These are phyloP conservation scores for Tricholoma sp. DNA, from an alignment of 768 basidiomycete genomes.

Conservation along the genomic window DNA sequence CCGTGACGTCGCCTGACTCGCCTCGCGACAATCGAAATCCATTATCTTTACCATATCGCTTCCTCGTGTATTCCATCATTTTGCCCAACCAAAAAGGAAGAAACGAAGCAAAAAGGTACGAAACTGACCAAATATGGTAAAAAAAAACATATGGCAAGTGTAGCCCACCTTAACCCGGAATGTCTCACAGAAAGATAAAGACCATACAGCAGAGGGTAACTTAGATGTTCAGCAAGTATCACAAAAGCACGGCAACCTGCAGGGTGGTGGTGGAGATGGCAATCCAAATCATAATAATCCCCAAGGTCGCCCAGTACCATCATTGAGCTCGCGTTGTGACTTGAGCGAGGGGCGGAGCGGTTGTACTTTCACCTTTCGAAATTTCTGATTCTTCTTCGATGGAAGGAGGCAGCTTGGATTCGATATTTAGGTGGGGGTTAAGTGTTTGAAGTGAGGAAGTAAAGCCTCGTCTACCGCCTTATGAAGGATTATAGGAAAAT, in stretches of 20 bases:
- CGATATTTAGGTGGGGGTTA: not conserved
- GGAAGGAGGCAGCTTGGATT: not conserved
- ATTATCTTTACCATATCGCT: not conserved
- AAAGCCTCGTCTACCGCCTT: constrained; percentile 9
- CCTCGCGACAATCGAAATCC: not conserved
- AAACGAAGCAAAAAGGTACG: not conserved
- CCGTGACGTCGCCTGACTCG: not conserved
- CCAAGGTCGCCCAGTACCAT: constrained; percentile 5
- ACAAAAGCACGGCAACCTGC: constrained; percentile 2
- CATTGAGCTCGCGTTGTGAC: not conserved
- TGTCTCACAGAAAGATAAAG: not conserved
- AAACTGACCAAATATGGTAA: not conserved
- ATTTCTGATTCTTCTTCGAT: not conserved
- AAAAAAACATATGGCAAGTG: not conserved
- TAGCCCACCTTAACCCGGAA: not conserved
- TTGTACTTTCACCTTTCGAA: not conserved
- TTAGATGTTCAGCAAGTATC: not conserved
- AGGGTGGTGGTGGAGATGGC: not conserved
- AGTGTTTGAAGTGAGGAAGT: constrained; percentile 1
- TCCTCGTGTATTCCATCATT: not conserved
- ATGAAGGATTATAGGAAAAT: not conserved
- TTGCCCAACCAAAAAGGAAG: not conserved
- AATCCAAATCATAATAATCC: not conserved
- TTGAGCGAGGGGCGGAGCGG: not conserved
- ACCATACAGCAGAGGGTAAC: not conserved